Evolutionary conservation across 805 yeast genomes (phyloP).

Genomic region (Teunomyces gatunensis): DNA sequence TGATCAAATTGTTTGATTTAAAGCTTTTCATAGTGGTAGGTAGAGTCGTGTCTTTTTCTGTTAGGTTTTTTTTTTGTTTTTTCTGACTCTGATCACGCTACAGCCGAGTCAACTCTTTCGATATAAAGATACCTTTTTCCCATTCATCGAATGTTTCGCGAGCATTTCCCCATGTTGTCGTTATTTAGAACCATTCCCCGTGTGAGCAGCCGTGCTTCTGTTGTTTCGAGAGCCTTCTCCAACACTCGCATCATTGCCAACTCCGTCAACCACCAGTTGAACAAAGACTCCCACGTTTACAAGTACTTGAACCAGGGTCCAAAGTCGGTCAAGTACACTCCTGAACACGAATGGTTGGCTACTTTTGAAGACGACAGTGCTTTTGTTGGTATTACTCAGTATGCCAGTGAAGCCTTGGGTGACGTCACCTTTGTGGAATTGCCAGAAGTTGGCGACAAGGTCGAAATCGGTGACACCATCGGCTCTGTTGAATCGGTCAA

Average conservation of each 20-base stretch:
- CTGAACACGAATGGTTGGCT: conserved; percentile 95
- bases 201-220: conserved; percentile 1
- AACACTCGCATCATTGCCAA: conserved; percentile 16
- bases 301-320: conserved; percentile 45
- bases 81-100: conserved; percentile 1
- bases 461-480: conserved; percentile 73
- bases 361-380: conserved; percentile 78
- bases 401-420: conserved; percentile 95
- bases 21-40: too few relatives aligned
- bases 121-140: conserved; percentile 1
- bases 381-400: conserved; percentile 86
- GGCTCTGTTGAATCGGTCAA: conserved; percentile 96
- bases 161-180: conserved; percentile 1
- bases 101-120: conserved; percentile 1
- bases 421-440: conserved; percentile 94
- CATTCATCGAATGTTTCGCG: neutral
- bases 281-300: conserved; percentile 36
- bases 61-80: neutral
- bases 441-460: conserved; percentile 65
- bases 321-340: conserved; percentile 61
- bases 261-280: conserved; percentile 32
- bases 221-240: conserved; percentile 8
- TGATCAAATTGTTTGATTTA: too few relatives aligned
- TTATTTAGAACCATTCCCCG: conserved; percentile 1
- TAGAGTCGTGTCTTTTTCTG: neutral